phyloP scores from a whole-genome alignment of 73 alveolate genomes.

The Symbiodinium pilosum region DNA sequence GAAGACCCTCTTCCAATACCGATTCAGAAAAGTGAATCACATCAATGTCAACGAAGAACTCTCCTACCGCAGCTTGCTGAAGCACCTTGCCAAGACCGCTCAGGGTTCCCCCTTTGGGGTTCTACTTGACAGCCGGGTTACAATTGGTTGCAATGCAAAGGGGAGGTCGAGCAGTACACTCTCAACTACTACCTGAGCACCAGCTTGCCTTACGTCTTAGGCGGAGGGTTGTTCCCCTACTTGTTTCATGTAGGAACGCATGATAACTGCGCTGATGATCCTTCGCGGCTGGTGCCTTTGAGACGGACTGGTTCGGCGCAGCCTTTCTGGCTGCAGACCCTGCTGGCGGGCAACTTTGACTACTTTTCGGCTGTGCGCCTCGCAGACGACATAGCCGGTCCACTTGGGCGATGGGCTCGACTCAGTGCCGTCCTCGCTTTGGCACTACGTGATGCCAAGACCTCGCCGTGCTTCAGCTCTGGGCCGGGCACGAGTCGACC shows the following conservation, averaged over 20 bases:
- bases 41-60: slow-evolving; percentile 8
- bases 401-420: neutral
- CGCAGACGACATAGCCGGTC: neutral
- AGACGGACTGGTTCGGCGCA: too few relatives aligned
- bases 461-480: neutral
- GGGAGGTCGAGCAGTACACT: neutral
- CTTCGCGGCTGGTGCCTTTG: neutral
- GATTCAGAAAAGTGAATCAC: neutral
- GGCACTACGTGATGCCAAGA: neutral
- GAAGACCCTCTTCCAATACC: neutral
- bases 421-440: neutral
- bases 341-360: neutral
- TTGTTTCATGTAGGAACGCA: neutral
- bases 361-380: neutral
- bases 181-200: neutral
- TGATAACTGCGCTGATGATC: slow-evolving; percentile 29
- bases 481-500: neutral
- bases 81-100: neutral
- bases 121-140: slow-evolving; percentile 15
- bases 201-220: neutral
- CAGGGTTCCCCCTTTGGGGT: neutral
- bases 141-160: slow-evolving; percentile 1
- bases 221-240: neutral
- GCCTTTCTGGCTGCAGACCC: too few relatives aligned
- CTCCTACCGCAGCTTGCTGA: neutral